phyloP scores from a whole-genome alignment of 768 basidiomycete species.

The Saitozyma podzolica region DNA sequence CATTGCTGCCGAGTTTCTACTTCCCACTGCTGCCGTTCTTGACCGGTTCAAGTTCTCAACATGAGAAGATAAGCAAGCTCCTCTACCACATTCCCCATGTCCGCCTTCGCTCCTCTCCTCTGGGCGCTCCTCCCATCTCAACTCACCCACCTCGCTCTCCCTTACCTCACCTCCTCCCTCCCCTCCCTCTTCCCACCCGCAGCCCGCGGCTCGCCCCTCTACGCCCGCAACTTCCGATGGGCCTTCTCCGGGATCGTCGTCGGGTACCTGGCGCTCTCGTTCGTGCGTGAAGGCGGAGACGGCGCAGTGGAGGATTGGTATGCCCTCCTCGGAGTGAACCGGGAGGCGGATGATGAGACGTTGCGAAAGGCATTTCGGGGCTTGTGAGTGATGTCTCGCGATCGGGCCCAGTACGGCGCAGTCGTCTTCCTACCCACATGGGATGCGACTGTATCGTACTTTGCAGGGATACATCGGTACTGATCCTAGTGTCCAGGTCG shows the following conservation, averaged over 20 bases:
- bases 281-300: slow-evolving; percentile 11
- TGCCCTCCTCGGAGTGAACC: slow-evolving; percentile 29
- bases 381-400: slow-evolving; percentile 24
- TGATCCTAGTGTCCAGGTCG: slow-evolving; percentile 20
- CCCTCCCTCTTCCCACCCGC: slow-evolving; percentile 33
- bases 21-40: neutral
- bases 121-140: slow-evolving; percentile 32
- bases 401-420: neutral
- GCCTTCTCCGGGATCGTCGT: slow-evolving; percentile 25
- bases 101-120: slow-evolving; percentile 31
- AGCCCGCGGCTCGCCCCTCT: slow-evolving; percentile 18
- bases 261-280: slow-evolving; percentile 25
- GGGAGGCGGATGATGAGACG: slow-evolving; percentile 33
- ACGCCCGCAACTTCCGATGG: slow-evolving; percentile 26
- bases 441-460: neutral
- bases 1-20: neutral
- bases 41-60: neutral
- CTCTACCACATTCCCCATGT: slow-evolving; percentile 4
- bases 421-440: neutral
- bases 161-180: slow-evolving; percentile 22
- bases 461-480: too few species aligned
- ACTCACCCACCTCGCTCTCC: slow-evolving; percentile 29
- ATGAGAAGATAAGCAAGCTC: neutral
- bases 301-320: slow-evolving; percentile 33
- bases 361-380: slow-evolving; percentile 35